Conservation (phyloP, 768 basidiomycete genomes). For the Strobilomyces echinocephalus region DNA sequence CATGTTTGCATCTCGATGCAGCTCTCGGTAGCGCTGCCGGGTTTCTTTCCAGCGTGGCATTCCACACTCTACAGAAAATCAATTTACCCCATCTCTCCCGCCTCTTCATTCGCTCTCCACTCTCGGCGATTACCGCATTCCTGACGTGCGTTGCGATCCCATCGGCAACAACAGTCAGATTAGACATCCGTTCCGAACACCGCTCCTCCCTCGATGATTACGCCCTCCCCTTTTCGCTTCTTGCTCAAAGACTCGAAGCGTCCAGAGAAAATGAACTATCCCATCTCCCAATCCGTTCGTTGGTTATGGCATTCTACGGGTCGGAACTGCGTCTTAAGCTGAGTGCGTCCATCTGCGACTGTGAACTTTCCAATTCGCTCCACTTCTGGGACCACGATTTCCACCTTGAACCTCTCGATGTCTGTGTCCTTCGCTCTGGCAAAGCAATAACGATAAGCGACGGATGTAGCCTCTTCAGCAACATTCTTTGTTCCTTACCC, state of each 20-base stretch:
- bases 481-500: neutral
- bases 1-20: slow-evolving; percentile 30
- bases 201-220: neutral
- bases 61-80: neutral
- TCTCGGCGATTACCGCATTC: neutral
- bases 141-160: neutral
- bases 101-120: neutral
- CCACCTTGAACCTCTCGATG: neutral
- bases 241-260: neutral
- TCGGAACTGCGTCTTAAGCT: neutral
- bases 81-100: neutral
- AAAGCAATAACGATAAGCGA: neutral
- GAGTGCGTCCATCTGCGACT: neutral
- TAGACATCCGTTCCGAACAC: neutral
- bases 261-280: neutral
- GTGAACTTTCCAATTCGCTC: neutral
- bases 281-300: neutral
- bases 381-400: no score
- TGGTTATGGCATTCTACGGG: neutral
- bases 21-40: slow-evolving; percentile 20
- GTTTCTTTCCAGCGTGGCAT: neutral
- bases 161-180: neutral
- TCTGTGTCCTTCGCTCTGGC: neutral
- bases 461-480: neutral
- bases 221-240: neutral